Evolutionary conservation across 2,329 filamentous ascomycete species (phyloP), one percentile per base, ranked within the genome.

Genomic region (Zymoseptoria ardabiliae): DNA sequence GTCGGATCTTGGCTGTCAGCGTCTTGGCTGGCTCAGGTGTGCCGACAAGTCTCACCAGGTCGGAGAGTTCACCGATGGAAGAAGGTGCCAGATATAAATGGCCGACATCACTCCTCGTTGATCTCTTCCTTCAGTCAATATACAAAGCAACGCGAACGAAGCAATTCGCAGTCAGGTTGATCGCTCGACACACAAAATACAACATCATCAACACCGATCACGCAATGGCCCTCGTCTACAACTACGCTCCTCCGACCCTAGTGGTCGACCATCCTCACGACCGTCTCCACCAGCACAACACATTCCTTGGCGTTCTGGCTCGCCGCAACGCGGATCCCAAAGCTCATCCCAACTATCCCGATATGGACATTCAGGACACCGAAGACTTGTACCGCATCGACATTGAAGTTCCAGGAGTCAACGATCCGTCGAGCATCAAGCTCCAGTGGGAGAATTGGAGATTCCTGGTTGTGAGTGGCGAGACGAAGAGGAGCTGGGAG

Each of bases 351-450:
- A 64, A 65, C 51, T 50, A 59, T 48, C 62, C 60, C 5, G 63
- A 65, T 54, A 58, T 64, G 53, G 62, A 65, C 45, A 54, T 65
- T 55, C 41, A 58, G 41, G 63, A 65, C 55, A 52, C 30, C 10
- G 41, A 49, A 11, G 57, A 20, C 30, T 50, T 59, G 55, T 62
- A 63, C 41, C 49, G 58, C 17, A 58, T 63, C 53, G 60, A 63
- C 8, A 30, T 64, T 51, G 62, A 64, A 51, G 57, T 60, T 51
- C 62, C 62, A 7, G 62, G 62, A 56, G 50, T 63, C 57, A 63
- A 63, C 45, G 54, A 61, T 50, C 20, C 57, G 3, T 54, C 35
- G 3, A 56, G 57, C 53, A 55, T 63, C 52, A 20, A 53, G 30
- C 41, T 57, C 41, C 50, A 65, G n/a, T 61, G 61, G 61, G 58